Conservation (phyloP, 2,329 filamentous ascomycete species). For the Nigrospora osmanthi region DNA sequence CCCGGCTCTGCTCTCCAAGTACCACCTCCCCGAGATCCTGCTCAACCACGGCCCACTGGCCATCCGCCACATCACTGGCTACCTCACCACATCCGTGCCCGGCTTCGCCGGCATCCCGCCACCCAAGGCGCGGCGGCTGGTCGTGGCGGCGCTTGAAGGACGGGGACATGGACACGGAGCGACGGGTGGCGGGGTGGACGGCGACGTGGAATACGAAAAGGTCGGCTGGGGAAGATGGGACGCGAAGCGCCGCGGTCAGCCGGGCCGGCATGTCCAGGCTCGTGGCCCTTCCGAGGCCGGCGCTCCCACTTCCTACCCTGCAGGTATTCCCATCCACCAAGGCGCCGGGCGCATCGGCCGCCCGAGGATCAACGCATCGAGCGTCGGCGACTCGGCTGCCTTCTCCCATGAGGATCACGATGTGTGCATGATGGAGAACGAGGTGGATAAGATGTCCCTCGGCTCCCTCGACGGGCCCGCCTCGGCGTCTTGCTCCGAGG, state of each 20-base stretch:
- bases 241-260: conserved; percentile 65
- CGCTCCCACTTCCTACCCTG: conserved; percentile 32
- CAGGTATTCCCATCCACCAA: conserved; percentile 50
- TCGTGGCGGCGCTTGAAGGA: conserved; percentile 87
- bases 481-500: conserved; percentile 71
- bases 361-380: conserved; percentile 44
- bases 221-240: conserved; percentile 97
- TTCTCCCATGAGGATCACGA: conserved; percentile 67
- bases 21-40: conserved; percentile 86
- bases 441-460: conserved; percentile 92
- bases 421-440: conserved; percentile 67
- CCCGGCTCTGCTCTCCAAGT: conserved; percentile 74
- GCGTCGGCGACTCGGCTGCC: conserved; percentile 62
- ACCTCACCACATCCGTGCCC: conserved; percentile 85
- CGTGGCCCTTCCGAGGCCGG: conserved; percentile 31
- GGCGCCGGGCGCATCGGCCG: conserved; percentile 35
- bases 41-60: conserved; percentile 84
- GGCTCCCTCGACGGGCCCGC: conserved; percentile 59
- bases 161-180: conserved; percentile 46
- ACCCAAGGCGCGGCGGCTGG: conserved; percentile 80
- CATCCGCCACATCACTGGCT: conserved; percentile 92
- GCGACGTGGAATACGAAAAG: conserved; percentile 83
- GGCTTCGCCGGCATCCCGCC: conserved; percentile 86
- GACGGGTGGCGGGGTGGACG: conserved; percentile 51
- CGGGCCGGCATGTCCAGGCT: conserved; percentile 33